These are phyloP conservation scores for Teunomyces pallodes DNA, from an alignment of 805 yeast species.

Conservation along the genomic window DNA sequence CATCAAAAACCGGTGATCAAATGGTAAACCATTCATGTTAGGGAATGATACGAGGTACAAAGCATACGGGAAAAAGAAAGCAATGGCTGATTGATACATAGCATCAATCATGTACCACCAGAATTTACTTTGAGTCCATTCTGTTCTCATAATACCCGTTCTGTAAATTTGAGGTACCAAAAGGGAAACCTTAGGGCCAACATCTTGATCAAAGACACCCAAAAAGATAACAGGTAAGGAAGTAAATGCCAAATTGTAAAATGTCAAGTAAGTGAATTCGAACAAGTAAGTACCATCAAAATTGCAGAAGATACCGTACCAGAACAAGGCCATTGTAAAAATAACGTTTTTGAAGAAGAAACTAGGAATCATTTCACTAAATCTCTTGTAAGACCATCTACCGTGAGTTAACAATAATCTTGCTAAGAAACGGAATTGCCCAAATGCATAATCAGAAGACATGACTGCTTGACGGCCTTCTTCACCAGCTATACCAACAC, in stretches of 20 bases:
- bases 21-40: slow-evolving; percentile 51
- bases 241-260: slow-evolving; percentile 78
- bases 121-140: slow-evolving; percentile 62
- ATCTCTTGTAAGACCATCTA: slow-evolving; percentile 75
- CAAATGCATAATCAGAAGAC: slow-evolving; percentile 82
- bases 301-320: slow-evolving; percentile 68
- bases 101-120: slow-evolving; percentile 67
- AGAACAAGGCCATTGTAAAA: slow-evolving; percentile 70
- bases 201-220: slow-evolving; percentile 76
- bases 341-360: slow-evolving; percentile 76
- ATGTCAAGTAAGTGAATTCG: slow-evolving; percentile 75
- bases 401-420: slow-evolving; percentile 74
- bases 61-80: slow-evolving; percentile 67
- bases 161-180: slow-evolving; percentile 70
- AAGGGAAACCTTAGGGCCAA: slow-evolving; percentile 60
- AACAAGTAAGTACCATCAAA: slow-evolving; percentile 77
- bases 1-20: slow-evolving; percentile 69
- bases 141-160: slow-evolving; percentile 61
- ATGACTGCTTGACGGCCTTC: slow-evolving; percentile 87
- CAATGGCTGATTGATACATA: slow-evolving; percentile 64
- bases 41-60: slow-evolving; percentile 43
- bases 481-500: slow-evolving; percentile 84
- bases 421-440: slow-evolving; percentile 69
- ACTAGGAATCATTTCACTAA: slow-evolving; percentile 76
- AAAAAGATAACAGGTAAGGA: slow-evolving; percentile 73